A percentile compares a stretch with the other conserved stretches of the same genome.
Conservation (phyloP, 2,329 filamentous ascomycete species). For the Talaromyces sp. region DNA sequence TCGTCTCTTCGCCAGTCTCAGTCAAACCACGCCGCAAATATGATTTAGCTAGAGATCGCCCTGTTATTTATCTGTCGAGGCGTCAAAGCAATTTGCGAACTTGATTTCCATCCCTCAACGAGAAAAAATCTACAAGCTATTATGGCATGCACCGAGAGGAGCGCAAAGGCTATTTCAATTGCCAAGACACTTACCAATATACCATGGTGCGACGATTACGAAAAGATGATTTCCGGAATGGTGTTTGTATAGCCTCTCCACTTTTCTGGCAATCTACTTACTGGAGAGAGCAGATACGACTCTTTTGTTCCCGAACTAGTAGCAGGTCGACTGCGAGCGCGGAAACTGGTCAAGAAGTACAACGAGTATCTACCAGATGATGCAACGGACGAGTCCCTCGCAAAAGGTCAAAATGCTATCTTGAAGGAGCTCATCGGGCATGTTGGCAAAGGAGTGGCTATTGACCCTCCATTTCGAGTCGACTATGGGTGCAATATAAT, state of each 20-base stretch:
- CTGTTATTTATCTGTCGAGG: neutral
- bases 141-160: conserved; percentile 4
- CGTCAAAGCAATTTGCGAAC: neutral
- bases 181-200: neutral
- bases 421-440: conserved; percentile 12
- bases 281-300: neutral
- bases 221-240: conserved; percentile 8
- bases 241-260: neutral
- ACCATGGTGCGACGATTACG: conserved; percentile 7
- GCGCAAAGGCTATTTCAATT: neutral
- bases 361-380: conserved; percentile 7
- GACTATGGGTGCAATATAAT: conserved; percentile 20
- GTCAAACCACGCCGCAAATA: neutral
- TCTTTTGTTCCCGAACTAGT: conserved; percentile 5
- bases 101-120: neutral
- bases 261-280: neutral
- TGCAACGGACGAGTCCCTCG: conserved; percentile 1
- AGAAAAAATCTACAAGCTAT: neutral
- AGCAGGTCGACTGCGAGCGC: conserved; percentile 3
- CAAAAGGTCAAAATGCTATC: conserved; percentile 1
- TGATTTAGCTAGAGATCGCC: neutral
- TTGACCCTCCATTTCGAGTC: conserved; percentile 16
- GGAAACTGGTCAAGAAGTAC: conserved; percentile 5
- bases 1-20: neutral
- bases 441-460: conserved; percentile 9